These are phyloP conservation scores for Tothia fuscella DNA, from an alignment of 2,329 filamentous ascomycete species.

Conservation along the genomic window DNA sequence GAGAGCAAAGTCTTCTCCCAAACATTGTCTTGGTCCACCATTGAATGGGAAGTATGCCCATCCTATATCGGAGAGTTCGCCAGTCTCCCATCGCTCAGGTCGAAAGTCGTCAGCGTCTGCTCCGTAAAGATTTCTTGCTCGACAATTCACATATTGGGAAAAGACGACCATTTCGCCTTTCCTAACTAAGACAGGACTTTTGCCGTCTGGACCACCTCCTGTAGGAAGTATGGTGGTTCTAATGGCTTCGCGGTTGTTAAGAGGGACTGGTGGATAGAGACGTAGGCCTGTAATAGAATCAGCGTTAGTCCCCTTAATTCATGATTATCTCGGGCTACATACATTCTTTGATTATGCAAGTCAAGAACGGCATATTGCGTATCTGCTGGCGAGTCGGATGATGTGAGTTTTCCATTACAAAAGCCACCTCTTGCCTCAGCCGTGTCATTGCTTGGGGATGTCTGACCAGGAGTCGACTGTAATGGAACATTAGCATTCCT, in stretches of 20 bases:
- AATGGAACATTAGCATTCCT: not conserved
- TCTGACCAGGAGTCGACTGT: constrained; percentile 12
- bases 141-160: constrained; percentile 28
- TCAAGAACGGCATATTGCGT: not conserved
- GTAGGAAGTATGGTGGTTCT: constrained; percentile 3
- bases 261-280: constrained; percentile 5
- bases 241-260: constrained; percentile 6
- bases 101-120: constrained; percentile 19
- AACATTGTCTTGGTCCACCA: constrained; percentile 35
- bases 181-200: not conserved
- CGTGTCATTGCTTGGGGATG: constrained; percentile 13
- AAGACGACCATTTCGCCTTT: constrained; percentile 19
- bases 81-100: constrained; percentile 19
- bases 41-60: constrained; percentile 31
- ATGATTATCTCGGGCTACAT: not conserved
- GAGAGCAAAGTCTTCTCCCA: constrained; percentile 39
- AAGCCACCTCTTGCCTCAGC: constrained; percentile 12
- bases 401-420: constrained; percentile 2
- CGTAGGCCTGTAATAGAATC: constrained; percentile 4
- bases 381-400: constrained; percentile 5
- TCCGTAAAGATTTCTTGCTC: constrained; percentile 17
- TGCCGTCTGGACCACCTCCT: constrained; percentile 8
- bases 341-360: constrained; percentile 7
- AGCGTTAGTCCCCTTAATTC: not conserved
- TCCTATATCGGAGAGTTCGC: constrained; percentile 13